Base-by-base conservation (phyloP, 2,329 filamentous ascomycete genomes). In the Bertia moriformis region DNA sequence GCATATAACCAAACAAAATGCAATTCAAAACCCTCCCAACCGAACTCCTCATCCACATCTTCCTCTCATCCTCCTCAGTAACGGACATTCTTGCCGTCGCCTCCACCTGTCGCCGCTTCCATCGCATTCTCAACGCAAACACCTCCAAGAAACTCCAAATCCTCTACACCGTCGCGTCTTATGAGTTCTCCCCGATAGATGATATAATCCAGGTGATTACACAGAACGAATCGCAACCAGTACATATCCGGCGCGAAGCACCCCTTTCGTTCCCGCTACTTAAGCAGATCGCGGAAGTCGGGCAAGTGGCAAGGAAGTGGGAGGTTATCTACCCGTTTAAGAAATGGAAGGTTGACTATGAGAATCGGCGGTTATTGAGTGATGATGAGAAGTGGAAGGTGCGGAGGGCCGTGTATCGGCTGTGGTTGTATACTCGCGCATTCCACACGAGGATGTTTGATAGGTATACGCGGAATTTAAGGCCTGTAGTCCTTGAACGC, bases 281-380 rank as follows among this genome's bases (percentile, higher is more conserved):
- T 27, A 60, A 64, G 43, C 71, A 77, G 45, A 59, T 75, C 33
- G 55, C 74, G 18, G 57, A 61, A 33, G 58, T 69, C 14, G 73
- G 73, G 32, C 59, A 61, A 13, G 58, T 73, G 1, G 73, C 73
- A 3, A 62, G 64, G 48, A 65, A 66, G 46, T 77, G 71, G 66
- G 68, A 69, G 48, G 60, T 63, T n/a, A 63, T 77, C n/a, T 78
- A 76, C 47, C 71, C 71, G 1, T 62, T 69, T 49, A 73, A 74
- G 54, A 75, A 74, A 51, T 78, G 73, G 73, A 74, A 73, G 47
- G 49, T 58, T 41, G 64, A 73, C 46, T 75, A 61, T 44, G 65
- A 67, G 41, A 58, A 66, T 41, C 66, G 73, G 7, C 68, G 73
- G 7, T 59, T 70, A 2, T 54, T 78, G 37, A 65, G 60, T 1